Conservation (phyloP, 345 rosid species). For the Syzygium jambos region DNA sequence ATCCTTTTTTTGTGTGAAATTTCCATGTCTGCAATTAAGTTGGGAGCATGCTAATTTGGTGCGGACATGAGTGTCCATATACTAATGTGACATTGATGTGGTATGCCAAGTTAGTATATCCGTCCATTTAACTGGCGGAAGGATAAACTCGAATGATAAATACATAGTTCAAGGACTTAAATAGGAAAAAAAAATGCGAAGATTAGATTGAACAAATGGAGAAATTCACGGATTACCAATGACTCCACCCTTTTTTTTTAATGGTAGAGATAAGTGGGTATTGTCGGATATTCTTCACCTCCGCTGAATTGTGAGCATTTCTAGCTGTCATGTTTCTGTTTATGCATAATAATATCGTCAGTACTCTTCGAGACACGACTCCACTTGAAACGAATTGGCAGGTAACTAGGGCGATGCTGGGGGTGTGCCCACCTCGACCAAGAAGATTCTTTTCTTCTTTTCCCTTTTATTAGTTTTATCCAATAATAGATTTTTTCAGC, state of each 20-base stretch:
- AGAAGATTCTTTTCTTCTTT: background rate
- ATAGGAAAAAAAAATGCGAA: background rate
- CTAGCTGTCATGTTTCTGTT: background rate
- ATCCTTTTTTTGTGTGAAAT: background rate
- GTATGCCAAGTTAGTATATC: background rate
- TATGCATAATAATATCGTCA: background rate
- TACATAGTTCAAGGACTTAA: background rate
- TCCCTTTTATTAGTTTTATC: background rate
- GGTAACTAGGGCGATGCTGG: background rate
- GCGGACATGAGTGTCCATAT: background rate
- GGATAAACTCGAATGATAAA: background rate
- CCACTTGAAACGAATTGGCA: background rate
- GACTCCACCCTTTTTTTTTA: background rate
- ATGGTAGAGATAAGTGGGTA: background rate
- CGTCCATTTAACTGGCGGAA: background rate
- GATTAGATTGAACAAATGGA: background rate
- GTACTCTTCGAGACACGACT: background rate
- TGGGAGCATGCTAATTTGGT: background rate
- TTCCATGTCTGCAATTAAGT: background rate
- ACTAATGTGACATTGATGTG: background rate
- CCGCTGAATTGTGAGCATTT: no score
- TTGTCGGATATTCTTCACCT: background rate
- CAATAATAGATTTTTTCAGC: background rate
- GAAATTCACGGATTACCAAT: background rate
- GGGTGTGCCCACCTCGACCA: background rate